Evolutionary conservation across 805 yeast genomes (phyloP).

Genomic region (Yamadazyma insecticola): DNA sequence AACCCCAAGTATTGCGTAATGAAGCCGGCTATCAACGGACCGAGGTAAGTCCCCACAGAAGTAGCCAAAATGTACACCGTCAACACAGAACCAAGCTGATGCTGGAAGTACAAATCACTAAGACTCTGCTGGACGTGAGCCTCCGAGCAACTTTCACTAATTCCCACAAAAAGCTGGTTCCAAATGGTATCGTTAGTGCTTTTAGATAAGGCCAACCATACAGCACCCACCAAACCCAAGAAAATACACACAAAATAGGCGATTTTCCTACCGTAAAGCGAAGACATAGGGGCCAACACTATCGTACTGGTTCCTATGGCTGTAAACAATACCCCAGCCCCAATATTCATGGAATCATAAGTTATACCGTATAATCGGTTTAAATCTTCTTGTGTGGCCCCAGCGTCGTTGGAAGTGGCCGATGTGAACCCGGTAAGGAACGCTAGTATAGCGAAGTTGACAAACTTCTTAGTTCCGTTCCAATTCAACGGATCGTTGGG

Average conservation of each 20-base stretch:
- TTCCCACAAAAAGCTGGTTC: slow-evolving; percentile 42
- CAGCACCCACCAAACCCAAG: slow-evolving; percentile 37
- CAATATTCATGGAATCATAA: slow-evolving; percentile 44
- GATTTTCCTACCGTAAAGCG: slow-evolving; percentile 42
- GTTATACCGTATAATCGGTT: slow-evolving; percentile 39
- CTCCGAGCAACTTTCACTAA: slow-evolving; percentile 38
- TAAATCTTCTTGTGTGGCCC: slow-evolving; percentile 43
- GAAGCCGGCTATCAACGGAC: slow-evolving; percentile 58
- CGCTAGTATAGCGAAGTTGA: slow-evolving; percentile 36
- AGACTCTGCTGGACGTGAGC: slow-evolving; percentile 39
- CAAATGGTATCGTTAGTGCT: slow-evolving; percentile 39
- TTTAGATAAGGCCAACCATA: slow-evolving; percentile 38
- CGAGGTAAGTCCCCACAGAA: slow-evolving; percentile 49
- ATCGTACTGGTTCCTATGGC: slow-evolving; percentile 42
- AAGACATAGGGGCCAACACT: slow-evolving; percentile 42
- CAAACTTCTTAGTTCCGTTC: slow-evolving; percentile 27
- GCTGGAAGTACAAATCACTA: slow-evolving; percentile 34
- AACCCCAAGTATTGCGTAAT: slow-evolving; percentile 47
- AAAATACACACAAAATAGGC: slow-evolving; percentile 38
- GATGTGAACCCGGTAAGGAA: slow-evolving; percentile 44
- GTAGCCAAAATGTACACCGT: slow-evolving; percentile 53
- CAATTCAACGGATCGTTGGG: slow-evolving; percentile 48
- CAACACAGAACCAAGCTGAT: slow-evolving; percentile 46
- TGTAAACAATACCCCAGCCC: slow-evolving; percentile 46
- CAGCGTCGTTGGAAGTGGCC: slow-evolving; percentile 48